phyloP scores from a whole-genome alignment of 495 filamentous ascomycete genomes.

The Penicillium crystallinum region DNA sequence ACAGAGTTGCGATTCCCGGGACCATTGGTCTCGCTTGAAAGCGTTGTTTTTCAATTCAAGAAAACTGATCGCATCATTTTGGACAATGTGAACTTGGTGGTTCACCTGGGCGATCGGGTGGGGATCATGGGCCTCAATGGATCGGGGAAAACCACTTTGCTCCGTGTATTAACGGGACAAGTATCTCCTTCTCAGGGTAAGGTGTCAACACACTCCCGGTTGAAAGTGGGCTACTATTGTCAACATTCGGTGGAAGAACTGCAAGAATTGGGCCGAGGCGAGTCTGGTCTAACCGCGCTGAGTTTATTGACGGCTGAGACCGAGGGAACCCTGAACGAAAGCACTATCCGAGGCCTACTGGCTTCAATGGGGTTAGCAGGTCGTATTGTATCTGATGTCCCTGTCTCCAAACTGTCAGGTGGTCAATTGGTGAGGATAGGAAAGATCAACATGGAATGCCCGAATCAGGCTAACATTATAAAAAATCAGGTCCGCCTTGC shows the following conservation, averaged over 20 bases:
- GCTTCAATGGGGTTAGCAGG: conserved; percentile 62
- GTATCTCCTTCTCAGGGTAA: conserved; percentile 46
- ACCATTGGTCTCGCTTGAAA: conserved; percentile 62
- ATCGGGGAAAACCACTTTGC: conserved; percentile 66
- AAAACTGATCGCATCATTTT: conserved; percentile 37
- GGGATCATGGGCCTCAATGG: conserved; percentile 72
- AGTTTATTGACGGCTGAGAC: conserved; percentile 47
- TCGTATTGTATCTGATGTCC: conserved; percentile 61
- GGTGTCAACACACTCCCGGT: conserved; percentile 56
- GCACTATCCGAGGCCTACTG: conserved; percentile 56
- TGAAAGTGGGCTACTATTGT: conserved; percentile 68
- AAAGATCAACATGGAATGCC: not conserved
- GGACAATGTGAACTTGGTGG: conserved; percentile 55
- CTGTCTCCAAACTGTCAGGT: conserved; percentile 62
- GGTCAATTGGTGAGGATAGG: conserved; percentile 54
- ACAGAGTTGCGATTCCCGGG: conserved; percentile 70
- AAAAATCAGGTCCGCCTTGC: conserved; percentile 59
- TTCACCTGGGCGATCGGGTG: conserved; percentile 64
- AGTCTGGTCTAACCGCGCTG: conserved; percentile 56
- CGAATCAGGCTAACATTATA: not conserved
- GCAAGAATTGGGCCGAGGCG: conserved; percentile 39
- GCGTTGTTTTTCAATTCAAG: conserved; percentile 55
- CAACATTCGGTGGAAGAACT: conserved; percentile 70
- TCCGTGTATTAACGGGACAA: conserved; percentile 49
- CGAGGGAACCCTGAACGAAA: conserved; percentile 50